A percentile compares a stretch with the other conserved stretches of the same genome.
Conservation (phyloP, 2,329 filamentous ascomycete species). For the Neonectria magnoliae region DNA sequence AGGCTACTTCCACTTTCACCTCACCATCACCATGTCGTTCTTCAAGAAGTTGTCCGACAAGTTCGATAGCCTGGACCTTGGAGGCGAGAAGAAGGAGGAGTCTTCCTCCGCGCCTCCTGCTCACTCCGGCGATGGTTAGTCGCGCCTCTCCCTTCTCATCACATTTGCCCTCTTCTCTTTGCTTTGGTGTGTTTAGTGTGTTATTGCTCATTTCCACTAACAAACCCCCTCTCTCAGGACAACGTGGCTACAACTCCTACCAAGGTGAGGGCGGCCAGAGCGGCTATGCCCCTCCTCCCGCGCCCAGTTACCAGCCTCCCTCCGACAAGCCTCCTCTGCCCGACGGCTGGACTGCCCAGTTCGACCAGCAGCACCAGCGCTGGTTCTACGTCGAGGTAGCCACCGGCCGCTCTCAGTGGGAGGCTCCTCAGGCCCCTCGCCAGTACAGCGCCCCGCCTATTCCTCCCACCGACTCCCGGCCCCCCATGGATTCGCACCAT, state of each 20-base stretch:
- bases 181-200: background rate
- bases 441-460: constrained; percentile 28
- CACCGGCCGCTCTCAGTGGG: constrained; percentile 72
- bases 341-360: constrained; percentile 70
- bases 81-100: constrained; percentile 46
- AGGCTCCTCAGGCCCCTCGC: constrained; percentile 66
- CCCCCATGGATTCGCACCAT: constrained; percentile 34
- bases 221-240: constrained; percentile 19
- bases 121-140: constrained; percentile 34
- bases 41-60: constrained; percentile 55
- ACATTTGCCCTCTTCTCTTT: background rate
- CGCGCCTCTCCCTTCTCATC: background rate
- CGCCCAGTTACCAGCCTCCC: constrained; percentile 48
- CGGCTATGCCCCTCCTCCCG: constrained; percentile 38
- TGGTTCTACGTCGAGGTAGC: constrained; percentile 73
- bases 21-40: constrained; percentile 53
- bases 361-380: constrained; percentile 67
- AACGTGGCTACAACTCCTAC: constrained; percentile 43
- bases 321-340: constrained; percentile 61
- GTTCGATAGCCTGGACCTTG: constrained; percentile 59
- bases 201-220: constrained; percentile 14
- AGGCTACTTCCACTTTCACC: constrained; percentile 22
- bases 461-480: constrained; percentile 33
- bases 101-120: constrained; percentile 23
- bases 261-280: constrained; percentile 35